A percentile compares a stretch with the other conserved stretches of the same genome.
These are phyloP conservation scores for Leccinum fibrillosum DNA, from an alignment of 768 basidiomycete genomes.

Conservation along the genomic window DNA sequence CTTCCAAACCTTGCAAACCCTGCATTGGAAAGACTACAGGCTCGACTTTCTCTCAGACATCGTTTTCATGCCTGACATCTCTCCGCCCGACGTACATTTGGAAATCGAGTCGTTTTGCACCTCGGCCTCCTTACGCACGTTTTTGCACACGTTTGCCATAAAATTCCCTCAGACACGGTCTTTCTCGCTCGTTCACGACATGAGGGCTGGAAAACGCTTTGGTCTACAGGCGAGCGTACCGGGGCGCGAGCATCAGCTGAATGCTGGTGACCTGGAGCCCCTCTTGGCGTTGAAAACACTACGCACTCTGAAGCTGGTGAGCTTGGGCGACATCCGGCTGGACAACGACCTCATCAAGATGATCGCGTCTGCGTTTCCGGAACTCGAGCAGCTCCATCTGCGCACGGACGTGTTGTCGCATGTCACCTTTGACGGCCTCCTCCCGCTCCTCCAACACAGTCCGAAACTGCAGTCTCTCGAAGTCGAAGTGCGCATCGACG, in stretches of 20 bases:
- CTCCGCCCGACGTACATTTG: constrained; percentile 10
- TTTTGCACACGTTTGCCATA: constrained; percentile 7
- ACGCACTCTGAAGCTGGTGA: constrained; percentile 12
- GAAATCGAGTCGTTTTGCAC: constrained; percentile 25
- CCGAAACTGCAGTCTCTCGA: constrained; percentile 13
- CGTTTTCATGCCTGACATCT: constrained; percentile 15
- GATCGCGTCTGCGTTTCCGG: constrained; percentile 14
- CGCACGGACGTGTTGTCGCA: background rate
- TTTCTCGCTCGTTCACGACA: constrained; percentile 24
- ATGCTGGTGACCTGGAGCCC: constrained; percentile 10
- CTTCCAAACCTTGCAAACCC: constrained; percentile 15
- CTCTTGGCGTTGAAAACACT: constrained; percentile 13
- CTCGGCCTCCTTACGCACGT: constrained; percentile 11
- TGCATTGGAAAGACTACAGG: constrained; percentile 23
- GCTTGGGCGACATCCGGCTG: constrained; percentile 13
- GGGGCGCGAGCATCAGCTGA: constrained; percentile 17
- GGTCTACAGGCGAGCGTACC: constrained; percentile 15
- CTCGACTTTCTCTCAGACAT: constrained; percentile 16
- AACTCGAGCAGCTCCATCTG: constrained; percentile 18
- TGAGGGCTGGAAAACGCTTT: constrained; percentile 17
- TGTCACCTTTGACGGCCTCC: constrained; percentile 21
- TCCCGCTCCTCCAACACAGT: constrained; percentile 19
- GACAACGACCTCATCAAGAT: constrained; percentile 17
- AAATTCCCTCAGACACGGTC: constrained; percentile 11
- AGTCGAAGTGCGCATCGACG: constrained; percentile 14